phyloP scores from a whole-genome alignment of 176 grass and related monocot genomes.

The Thalia dealbata region DNA sequence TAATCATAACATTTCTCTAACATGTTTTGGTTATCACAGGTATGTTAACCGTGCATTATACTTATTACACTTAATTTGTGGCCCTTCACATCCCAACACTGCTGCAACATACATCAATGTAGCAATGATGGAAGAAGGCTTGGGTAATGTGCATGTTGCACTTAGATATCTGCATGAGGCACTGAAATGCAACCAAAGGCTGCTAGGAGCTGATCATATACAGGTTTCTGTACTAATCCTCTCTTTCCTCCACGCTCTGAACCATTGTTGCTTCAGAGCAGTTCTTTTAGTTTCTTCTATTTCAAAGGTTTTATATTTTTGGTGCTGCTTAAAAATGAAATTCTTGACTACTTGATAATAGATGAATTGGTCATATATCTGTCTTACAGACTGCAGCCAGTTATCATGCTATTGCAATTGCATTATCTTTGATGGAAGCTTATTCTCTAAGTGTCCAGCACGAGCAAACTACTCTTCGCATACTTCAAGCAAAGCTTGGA shows the following conservation, averaged over 20 bases:
- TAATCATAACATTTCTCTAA: constrained; percentile 5
- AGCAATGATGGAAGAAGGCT: constrained; percentile 99
- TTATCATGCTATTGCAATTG: constrained; percentile 98
- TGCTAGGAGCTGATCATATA: constrained; percentile 96
- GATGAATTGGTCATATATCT: constrained; percentile 15
- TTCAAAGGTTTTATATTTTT: not conserved
- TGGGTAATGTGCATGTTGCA: constrained; percentile 96
- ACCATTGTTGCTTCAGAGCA: not conserved
- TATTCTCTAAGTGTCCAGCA: constrained; percentile 97
- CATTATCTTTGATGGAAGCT: constrained; percentile 99
- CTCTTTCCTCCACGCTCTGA: not conserved
- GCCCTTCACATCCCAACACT: constrained; percentile 93
- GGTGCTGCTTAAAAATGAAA: constrained; percentile 12
- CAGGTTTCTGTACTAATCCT: constrained; percentile 45
- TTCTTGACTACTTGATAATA: constrained; percentile 17
- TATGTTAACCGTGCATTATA: constrained; percentile 97
- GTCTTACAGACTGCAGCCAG: constrained; percentile 89
- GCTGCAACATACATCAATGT: constrained; percentile 99
- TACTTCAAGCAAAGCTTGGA: constrained; percentile 96
- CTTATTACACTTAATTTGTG: constrained; percentile 90
- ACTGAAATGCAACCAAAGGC: constrained; percentile 89
- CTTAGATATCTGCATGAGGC: constrained; percentile 87
- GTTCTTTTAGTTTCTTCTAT: not conserved
- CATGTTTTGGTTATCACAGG: constrained; percentile 34
- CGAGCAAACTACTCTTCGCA: constrained; percentile 91